phyloP scores from a whole-genome alignment of 805 yeast genomes.

The Saccharomycopsis javanensis region DNA sequence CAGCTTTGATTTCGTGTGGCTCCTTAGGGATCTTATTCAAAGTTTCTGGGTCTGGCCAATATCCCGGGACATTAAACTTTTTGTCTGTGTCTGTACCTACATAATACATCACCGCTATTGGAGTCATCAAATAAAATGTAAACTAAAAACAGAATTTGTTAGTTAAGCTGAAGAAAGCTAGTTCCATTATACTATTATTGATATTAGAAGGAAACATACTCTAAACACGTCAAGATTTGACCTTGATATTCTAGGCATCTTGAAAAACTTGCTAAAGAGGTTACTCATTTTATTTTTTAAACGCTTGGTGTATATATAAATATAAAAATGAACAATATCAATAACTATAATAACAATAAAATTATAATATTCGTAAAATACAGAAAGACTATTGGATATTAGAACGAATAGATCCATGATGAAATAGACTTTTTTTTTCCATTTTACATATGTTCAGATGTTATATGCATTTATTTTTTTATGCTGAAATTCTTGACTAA shows the following conservation, averaged over 20 bases:
- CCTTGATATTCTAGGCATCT: conserved; percentile 15
- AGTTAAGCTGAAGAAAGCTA: not conserved
- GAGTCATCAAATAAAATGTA: conserved; percentile 76
- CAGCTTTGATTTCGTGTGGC: conserved; percentile 84
- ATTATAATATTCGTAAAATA: no score
- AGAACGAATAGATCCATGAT: no score
- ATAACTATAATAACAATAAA: no score
- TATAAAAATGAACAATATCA: no score
- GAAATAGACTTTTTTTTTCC: not conserved
- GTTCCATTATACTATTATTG: not conserved
- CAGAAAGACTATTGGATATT: no score
- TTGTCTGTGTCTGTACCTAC: conserved; percentile 85
- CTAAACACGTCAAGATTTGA: conserved; percentile 17
- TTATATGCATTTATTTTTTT: no score
- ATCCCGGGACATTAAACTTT: conserved; percentile 85
- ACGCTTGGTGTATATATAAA: not conserved
- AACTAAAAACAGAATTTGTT: conserved; percentile 34
- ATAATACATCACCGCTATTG: conserved; percentile 86
- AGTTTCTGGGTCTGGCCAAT: conserved; percentile 95
- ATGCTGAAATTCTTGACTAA: no score
- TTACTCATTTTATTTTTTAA: not conserved
- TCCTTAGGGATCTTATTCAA: conserved; percentile 88
- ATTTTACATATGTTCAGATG: no score
- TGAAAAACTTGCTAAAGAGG: conserved; percentile 3
- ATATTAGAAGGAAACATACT: conserved; percentile 8